phyloP scores from a whole-genome alignment of 2,329 filamentous ascomycete genomes.

The Verticillium isaacii region DNA sequence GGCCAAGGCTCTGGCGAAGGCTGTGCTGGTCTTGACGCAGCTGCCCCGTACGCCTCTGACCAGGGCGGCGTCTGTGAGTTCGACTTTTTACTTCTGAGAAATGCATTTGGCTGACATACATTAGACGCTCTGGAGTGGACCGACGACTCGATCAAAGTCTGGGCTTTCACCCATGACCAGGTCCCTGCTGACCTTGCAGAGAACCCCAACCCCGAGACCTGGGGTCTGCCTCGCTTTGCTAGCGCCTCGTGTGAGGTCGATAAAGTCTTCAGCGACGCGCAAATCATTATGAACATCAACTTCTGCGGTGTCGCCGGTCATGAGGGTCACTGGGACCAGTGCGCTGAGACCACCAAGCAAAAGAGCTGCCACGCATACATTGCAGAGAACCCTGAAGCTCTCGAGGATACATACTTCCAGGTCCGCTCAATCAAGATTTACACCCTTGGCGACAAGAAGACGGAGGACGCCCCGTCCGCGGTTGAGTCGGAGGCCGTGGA shows the following conservation, averaged over 20 bases:
- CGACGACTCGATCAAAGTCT: slow-evolving; percentile 54
- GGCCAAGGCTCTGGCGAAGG: slow-evolving; percentile 32
- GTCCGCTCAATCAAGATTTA: slow-evolving; percentile 34
- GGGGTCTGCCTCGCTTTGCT: slow-evolving; percentile 20
- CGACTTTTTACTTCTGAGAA: slow-evolving; percentile 24
- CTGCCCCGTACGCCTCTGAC: slow-evolving; percentile 30
- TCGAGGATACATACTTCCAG: slow-evolving; percentile 36
- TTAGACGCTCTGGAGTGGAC: slow-evolving; percentile 56
- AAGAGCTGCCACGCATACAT: slow-evolving; percentile 31
- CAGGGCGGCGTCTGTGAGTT: slow-evolving; percentile 29
- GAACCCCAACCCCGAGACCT: slow-evolving; percentile 18
- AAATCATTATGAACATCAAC: slow-evolving; percentile 27
- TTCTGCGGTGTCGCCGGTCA: slow-evolving; percentile 67
- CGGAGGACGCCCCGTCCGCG: not conserved
- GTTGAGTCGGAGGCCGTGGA: not conserved
- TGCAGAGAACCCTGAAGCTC: slow-evolving; percentile 26
- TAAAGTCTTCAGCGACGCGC: slow-evolving; percentile 20
- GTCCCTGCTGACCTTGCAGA: slow-evolving; percentile 53
- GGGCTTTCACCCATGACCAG: slow-evolving; percentile 54
- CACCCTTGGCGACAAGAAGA: slow-evolving; percentile 15
- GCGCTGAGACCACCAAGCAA: slow-evolving; percentile 17
- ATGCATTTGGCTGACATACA: slow-evolving; percentile 18
- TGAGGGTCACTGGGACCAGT: slow-evolving; percentile 21
- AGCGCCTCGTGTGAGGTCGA: slow-evolving; percentile 20
- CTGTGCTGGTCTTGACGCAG: slow-evolving; percentile 33